These are phyloP conservation scores for Antitrichia curtipendula DNA, from an alignment of 225 moss, liverwort and hornwort genomes.

Conservation along the genomic window DNA sequence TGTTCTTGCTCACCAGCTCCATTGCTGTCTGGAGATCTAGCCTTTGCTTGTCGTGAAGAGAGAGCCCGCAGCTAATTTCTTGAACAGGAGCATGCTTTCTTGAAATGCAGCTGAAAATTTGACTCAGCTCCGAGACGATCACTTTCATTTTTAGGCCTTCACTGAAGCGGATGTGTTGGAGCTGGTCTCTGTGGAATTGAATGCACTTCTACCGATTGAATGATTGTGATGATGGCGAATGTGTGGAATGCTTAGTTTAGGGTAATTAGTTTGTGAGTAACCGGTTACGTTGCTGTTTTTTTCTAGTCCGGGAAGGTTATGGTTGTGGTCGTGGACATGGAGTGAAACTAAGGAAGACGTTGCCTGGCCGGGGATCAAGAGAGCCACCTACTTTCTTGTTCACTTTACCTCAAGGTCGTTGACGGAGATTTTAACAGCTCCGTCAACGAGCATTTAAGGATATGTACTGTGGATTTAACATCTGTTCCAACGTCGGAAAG, in stretches of 20 bases:
- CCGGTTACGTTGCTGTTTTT: background rate
- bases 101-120: background rate
- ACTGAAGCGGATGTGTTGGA: background rate
- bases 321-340: background rate
- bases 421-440: background rate
- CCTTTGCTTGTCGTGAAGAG: background rate
- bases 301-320: background rate
- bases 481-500: background rate
- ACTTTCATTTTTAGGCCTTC: background rate
- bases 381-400: background rate
- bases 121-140: background rate
- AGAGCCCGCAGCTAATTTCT: background rate
- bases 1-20: background rate
- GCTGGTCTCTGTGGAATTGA: background rate
- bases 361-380: background rate
- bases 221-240: background rate
- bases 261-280: background rate
- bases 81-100: background rate
- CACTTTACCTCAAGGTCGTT: background rate
- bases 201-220: background rate
- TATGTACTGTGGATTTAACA: background rate
- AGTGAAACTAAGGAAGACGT: background rate
- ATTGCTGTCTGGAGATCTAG: background rate
- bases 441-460: background rate
- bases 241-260: background rate